Conservation (phyloP, 164 flowering plant species). For the Nymphaea thermarum region DNA sequence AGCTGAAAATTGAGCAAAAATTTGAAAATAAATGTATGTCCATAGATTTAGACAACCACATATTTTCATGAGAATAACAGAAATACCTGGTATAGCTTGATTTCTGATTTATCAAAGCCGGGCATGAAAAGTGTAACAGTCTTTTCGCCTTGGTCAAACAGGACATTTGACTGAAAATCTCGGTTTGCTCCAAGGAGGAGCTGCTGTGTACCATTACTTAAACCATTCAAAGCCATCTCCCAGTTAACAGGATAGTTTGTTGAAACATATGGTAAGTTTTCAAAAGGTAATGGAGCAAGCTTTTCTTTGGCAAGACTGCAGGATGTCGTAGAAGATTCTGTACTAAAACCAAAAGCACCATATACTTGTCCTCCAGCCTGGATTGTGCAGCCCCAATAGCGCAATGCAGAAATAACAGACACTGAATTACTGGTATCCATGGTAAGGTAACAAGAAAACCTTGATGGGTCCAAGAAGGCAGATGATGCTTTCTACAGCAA, state of each 20-base stretch:
- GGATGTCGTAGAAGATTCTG: slow-evolving; percentile 14
- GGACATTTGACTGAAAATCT: slow-evolving; percentile 23
- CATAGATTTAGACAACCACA: too few species aligned
- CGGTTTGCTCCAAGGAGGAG: slow-evolving; percentile 28
- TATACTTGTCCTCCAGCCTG: slow-evolving; percentile 80
- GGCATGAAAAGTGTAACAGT: slow-evolving; percentile 87
- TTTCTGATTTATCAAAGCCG: slow-evolving; percentile 89
- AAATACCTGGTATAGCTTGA: slow-evolving; percentile 83
- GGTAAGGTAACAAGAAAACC: slow-evolving; percentile 58
- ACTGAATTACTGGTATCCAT: slow-evolving; percentile 39
- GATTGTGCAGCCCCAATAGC: slow-evolving; percentile 82
- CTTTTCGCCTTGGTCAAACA: slow-evolving; percentile 44
- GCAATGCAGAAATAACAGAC: slow-evolving; percentile 54
- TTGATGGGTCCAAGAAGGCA: slow-evolving; percentile 39
- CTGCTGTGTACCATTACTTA: slow-evolving; percentile 22
- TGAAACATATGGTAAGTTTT: slow-evolving; percentile 40
- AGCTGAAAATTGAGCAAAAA: too few species aligned
- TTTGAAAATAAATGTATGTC: too few species aligned
- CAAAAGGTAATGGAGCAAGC: slow-evolving; percentile 61
- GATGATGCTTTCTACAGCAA: slow-evolving; percentile 58
- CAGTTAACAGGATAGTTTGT: slow-evolving; percentile 31
- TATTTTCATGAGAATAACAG: neutral
- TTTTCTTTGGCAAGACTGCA: slow-evolving; percentile 18
- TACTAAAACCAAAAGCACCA: slow-evolving; percentile 49
- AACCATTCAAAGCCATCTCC: slow-evolving; percentile 23